Evolutionary conservation across 768 basidiomycete species (phyloP).

Genomic region (Serpula lacrymans): DNA sequence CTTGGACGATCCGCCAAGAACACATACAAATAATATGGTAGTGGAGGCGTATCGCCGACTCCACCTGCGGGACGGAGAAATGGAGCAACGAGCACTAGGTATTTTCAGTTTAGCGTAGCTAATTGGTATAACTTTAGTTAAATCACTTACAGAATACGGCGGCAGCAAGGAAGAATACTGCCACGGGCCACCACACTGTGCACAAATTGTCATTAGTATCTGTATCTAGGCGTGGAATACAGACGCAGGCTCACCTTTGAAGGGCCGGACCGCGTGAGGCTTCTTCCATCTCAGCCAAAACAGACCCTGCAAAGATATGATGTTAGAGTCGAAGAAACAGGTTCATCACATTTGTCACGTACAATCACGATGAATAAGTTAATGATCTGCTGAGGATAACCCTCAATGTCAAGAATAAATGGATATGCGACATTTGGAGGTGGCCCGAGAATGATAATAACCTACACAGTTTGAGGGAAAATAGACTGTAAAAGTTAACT

Average conservation of each 20-base stretch:
- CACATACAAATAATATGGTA: constrained; percentile 52
- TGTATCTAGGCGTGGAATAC: not conserved
- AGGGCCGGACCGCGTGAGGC: constrained; percentile 45
- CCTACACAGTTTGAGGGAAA: no score
- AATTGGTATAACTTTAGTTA: fast-evolving
- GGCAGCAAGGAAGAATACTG: constrained; percentile 51
- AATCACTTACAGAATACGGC: constrained; percentile 44
- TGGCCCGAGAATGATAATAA: constrained; percentile 53
- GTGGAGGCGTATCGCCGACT: constrained; percentile 56
- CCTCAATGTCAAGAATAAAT: constrained; percentile 57
- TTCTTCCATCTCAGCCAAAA: constrained; percentile 54
- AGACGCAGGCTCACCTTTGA: constrained; percentile 38
- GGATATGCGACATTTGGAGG: constrained; percentile 53
- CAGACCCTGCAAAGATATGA: constrained; percentile 35
- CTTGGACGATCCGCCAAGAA: not conserved
- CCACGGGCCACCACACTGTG: constrained; percentile 53
- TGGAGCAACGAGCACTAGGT: constrained; percentile 50
- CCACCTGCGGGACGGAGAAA: constrained; percentile 52
- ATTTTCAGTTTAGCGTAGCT: not conserved
- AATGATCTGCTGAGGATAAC: constrained; percentile 53
- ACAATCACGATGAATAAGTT: constrained; percentile 55
- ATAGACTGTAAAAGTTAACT: not conserved
- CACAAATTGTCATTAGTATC: not conserved
- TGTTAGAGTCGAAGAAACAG: not conserved
- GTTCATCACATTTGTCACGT: constrained; percentile 11